Evolutionary conservation across 176 grass and related monocot species (phyloP), one percentile per base, ranked within the genome.

Genomic region (Otatea glauca): DNA sequence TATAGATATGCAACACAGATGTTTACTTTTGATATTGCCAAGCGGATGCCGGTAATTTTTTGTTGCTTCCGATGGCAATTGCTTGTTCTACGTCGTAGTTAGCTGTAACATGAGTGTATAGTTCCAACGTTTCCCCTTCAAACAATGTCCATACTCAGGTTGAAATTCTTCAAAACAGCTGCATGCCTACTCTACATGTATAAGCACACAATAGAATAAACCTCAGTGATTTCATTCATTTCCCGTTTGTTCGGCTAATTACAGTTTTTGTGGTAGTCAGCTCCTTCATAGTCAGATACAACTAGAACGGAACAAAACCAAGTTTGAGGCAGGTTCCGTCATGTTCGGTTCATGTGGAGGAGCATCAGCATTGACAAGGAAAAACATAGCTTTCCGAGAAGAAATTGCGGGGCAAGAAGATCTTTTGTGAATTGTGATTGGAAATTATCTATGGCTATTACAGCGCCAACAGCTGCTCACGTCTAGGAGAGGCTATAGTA

Each of bases 11-110:
- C 78, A 87, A 80, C 16, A 85, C 83, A 89, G 65, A 68, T 81
- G 89, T 78, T 92, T 96, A 67, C 80, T 85, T 74, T 86, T 77
- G 37, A 58, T 85, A 38, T 98, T 93, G 85, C 88, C 70, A 76
- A 72, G 63, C 25, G 64, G 66, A 66, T 90, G 81, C 14, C 47
- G 60, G 88, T 83, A 69, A 91, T 47, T 88, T 71, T 88, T 88
- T 86, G 79, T 85, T 88, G 65, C 75, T 70, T 85, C 68, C 75
- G 65, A 9, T 70, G 85, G 88, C 77, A 87, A 80, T 67, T 89
- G 60, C 48, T 47, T 74, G 78, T 85, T 87, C 65, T 70, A 64
- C 4, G 32, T 74, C 54, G 24, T 80, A 89, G 82, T 77, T 88
- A 73, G 65, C 50, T 89, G 39, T 88, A 83, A 75, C 71, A 79